phyloP scores from a whole-genome alignment of 495 filamentous ascomycete species.

The Annulohypoxylon bovei region DNA sequence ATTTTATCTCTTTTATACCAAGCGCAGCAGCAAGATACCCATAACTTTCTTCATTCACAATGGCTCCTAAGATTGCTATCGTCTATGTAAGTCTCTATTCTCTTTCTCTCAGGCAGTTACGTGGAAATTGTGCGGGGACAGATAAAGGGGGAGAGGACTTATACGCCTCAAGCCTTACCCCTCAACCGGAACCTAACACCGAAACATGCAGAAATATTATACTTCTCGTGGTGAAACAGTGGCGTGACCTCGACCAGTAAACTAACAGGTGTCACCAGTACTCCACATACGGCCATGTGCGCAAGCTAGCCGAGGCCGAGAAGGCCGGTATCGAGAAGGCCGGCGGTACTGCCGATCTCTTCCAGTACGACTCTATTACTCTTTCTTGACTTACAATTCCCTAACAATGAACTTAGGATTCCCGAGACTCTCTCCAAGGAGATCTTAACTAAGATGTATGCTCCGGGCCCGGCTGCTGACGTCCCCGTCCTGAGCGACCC shows the following conservation, averaged over 20 bases:
- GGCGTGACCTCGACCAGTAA: background rate
- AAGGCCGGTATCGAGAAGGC: constrained; percentile 89
- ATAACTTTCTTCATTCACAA: constrained; percentile 56
- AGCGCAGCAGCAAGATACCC: constrained; percentile 29
- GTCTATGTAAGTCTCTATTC: constrained; percentile 72
- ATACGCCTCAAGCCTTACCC: background rate
- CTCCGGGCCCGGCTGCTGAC: constrained; percentile 75
- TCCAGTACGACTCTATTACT: constrained; percentile 68
- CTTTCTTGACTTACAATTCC: background rate
- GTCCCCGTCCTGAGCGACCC: constrained; percentile 73
- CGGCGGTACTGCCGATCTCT: constrained; percentile 81
- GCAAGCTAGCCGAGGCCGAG: constrained; percentile 83
- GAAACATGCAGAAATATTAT: constrained; percentile 14
- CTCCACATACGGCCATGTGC: constrained; percentile 95
- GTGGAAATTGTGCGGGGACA: background rate
- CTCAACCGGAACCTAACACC: background rate
- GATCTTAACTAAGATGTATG: constrained; percentile 84
- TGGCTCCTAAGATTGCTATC: constrained; percentile 94
- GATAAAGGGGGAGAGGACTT: background rate
- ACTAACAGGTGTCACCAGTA: constrained; percentile 66
- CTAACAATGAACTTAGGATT: constrained; percentile 61
- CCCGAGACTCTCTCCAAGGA: constrained; percentile 87
- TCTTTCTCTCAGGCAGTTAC: constrained; percentile 2
- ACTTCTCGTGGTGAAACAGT: constrained; percentile 1
- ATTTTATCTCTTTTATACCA: constrained; percentile 1